Percentiles rank a stretch among this genome's conserved stretches.
Evolutionary conservation across 2,329 filamentous ascomycete species (phyloP).

Genomic region (Mycogone perniciosa): DNA sequence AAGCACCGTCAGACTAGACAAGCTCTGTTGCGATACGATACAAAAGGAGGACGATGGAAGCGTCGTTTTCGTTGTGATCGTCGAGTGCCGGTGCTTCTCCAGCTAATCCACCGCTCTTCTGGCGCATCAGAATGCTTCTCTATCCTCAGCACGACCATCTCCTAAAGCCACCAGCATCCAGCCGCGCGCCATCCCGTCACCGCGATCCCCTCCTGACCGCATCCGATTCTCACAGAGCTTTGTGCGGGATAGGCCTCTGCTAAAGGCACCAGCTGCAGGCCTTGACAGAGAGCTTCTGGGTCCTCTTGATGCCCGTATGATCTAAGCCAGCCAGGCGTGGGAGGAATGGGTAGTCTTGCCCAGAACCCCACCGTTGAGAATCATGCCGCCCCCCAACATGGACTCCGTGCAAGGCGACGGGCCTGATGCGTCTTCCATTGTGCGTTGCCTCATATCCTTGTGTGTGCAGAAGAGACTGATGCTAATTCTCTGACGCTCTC

Average conservation of each 20-base stretch:
- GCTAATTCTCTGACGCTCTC: conserved; percentile 1
- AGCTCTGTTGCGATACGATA: not conserved
- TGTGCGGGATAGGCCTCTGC: not conserved
- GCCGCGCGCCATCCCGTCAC: conserved; percentile 2
- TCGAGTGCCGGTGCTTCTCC: not conserved
- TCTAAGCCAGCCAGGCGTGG: conserved; percentile 23
- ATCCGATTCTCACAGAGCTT: not conserved
- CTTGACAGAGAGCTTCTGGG: not conserved
- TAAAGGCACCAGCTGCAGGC: not conserved
- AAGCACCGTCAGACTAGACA: conserved; percentile 5
- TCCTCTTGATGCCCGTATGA: conserved; percentile 22
- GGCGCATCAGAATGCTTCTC: conserved; percentile 4
- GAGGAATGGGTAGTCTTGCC: conserved; percentile 31
- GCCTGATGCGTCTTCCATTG: conserved; percentile 71
- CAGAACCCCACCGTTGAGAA: conserved; percentile 25
- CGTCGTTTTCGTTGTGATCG: not conserved
- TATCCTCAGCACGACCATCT: not conserved
- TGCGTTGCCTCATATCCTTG: conserved; percentile 33
- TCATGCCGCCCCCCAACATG: conserved; percentile 24
- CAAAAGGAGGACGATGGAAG: not conserved
- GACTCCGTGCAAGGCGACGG: conserved; percentile 40
- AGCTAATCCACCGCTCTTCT: not conserved
- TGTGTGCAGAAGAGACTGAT: not conserved
- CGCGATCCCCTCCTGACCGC: conserved; percentile 10
- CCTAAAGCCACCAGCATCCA: not conserved